These are phyloP conservation scores for Solanum hybrid DNA, from an alignment of 305 asterid species.

Conservation along the genomic window DNA sequence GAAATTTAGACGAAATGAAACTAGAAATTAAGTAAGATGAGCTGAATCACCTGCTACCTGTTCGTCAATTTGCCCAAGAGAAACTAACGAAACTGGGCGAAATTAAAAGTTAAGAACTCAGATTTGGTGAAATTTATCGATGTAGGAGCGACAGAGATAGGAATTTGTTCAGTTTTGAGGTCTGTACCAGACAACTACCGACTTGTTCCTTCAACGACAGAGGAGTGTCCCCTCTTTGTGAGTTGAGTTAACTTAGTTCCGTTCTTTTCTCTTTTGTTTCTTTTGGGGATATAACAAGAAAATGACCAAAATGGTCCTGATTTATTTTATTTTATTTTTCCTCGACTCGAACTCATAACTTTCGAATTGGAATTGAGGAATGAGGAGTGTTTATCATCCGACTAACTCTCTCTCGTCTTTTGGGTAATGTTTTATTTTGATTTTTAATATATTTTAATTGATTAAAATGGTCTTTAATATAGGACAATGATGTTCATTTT, in stretches of 20 bases:
- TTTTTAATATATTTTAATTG: no score
- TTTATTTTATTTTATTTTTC: no score
- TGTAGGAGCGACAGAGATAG: neutral
- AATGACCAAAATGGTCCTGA: neutral
- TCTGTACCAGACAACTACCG: neutral
- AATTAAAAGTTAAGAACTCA: neutral
- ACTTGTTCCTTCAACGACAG: neutral
- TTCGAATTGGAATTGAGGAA: no score
- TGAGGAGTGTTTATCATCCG: rapidly evolving
- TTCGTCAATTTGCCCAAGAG: neutral
- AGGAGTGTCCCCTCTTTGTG: neutral
- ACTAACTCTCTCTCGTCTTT: no score
- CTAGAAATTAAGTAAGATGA: neutral
- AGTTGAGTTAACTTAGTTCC: neutral
- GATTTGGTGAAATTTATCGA: neutral
- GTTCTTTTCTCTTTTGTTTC: neutral
- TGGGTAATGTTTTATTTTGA: rapidly evolving
- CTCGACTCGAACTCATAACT: rapidly evolving
- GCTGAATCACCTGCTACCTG: neutral
- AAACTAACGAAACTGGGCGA: neutral
- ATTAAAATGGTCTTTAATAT: no score
- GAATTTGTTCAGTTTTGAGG: neutral
- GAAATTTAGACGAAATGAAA: neutral
- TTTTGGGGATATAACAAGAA: neutral
- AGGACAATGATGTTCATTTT: neutral